phyloP scores from a whole-genome alignment of 2,329 filamentous ascomycete genomes.

The Hymenoscyphus fructigenus region DNA sequence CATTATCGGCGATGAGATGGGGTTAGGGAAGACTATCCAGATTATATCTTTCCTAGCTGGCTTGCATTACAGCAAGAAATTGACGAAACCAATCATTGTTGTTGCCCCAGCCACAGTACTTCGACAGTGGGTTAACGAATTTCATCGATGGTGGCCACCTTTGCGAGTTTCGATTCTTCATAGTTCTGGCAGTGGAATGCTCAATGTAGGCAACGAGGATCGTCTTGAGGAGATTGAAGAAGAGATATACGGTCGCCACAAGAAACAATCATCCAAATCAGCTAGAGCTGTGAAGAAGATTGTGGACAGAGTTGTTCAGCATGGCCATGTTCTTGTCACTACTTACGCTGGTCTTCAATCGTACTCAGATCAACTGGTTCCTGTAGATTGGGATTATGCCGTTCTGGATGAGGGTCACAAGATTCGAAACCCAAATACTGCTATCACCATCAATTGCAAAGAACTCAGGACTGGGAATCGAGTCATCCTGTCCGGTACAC shows the following conservation, averaged over 20 bases:
- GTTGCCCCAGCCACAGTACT: conserved; percentile 94
- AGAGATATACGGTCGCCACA: conserved; percentile 44
- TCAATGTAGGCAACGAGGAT: conserved; percentile 71
- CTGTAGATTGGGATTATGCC: conserved; percentile 87
- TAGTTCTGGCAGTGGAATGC: conserved; percentile 93
- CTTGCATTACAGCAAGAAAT: conserved; percentile 84
- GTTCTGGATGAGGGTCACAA: conserved; percentile 97
- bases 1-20: conserved; percentile 98
- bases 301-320: conserved; percentile 74
- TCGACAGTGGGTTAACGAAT: conserved; percentile 97
- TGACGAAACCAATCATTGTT: conserved; percentile 82
- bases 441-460: conserved; percentile 93
- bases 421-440: conserved; percentile 93
- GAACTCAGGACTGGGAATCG: conserved; percentile 87
- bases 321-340: conserved; percentile 91
- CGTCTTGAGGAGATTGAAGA: conserved; percentile 48
- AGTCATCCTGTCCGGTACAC: conserved; percentile 91
- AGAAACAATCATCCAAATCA: conserved; percentile 49
- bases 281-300: conserved; percentile 74
- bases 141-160: conserved; percentile 99
- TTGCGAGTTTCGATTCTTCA: conserved; percentile 92
- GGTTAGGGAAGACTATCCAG: conserved; percentile 90
- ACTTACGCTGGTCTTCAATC: conserved; percentile 96
- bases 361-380: conserved; percentile 78
- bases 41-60: conserved; percentile 70